phyloP scores from a whole-genome alignment of 345 rosid species.

The Bruguiera gymnorhiza region DNA sequence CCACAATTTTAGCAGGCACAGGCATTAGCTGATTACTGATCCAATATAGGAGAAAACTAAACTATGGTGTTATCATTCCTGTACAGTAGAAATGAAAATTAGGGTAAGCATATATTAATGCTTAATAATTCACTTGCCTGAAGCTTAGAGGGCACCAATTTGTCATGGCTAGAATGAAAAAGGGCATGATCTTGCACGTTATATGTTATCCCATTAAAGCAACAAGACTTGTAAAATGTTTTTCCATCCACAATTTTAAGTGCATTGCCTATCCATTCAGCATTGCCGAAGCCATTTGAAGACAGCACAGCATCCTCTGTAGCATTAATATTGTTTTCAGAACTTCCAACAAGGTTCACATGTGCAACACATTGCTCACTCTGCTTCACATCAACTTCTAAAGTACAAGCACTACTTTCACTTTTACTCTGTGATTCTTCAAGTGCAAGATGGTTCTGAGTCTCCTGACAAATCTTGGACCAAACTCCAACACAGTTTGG shows the following conservation, averaged over 20 bases:
- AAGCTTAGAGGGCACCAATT: constrained; percentile 54
- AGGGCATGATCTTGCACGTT: constrained; percentile 57
- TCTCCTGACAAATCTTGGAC: constrained; percentile 3
- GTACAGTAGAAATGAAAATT: neutral
- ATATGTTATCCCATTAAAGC: constrained; percentile 44
- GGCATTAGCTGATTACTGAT: neutral
- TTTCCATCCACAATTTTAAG: constrained; percentile 42
- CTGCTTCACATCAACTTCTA: constrained; percentile 17
- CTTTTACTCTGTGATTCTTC: constrained; percentile 19
- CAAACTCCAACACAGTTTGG: constrained; percentile 28
- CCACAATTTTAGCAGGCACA: neutral
- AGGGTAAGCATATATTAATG: neutral
- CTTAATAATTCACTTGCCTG: constrained; percentile 38
- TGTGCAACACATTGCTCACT: constrained; percentile 24
- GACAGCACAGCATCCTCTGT: constrained; percentile 14
- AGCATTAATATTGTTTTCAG: constrained; percentile 17
- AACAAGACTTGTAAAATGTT: constrained; percentile 48
- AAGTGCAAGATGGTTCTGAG: constrained; percentile 7
- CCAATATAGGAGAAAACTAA: neutral
- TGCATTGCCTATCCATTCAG: constrained; percentile 44
- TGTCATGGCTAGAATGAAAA: constrained; percentile 37
- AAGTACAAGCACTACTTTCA: constrained; percentile 18
- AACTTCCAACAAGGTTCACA: constrained; percentile 28
- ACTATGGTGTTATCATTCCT: neutral
- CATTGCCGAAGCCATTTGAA: constrained; percentile 26